Evolutionary conservation across 1,139 yeast species (phyloP), one percentile per base, ranked within the genome.

Genomic region (Hansenula lynferdii): DNA sequence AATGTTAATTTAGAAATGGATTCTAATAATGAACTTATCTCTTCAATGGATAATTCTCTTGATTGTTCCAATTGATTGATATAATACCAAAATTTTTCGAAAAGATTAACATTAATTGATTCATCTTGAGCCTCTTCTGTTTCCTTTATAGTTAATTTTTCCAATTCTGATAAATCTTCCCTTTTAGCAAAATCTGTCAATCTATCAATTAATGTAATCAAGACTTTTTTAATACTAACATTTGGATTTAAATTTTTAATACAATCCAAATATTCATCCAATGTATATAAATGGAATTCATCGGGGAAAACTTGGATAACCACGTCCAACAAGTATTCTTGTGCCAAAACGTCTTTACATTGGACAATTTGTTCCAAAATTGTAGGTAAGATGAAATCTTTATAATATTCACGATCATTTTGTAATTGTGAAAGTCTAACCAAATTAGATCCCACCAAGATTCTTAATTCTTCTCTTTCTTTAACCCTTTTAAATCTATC

Each of bases 241-340:
- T 73, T 69, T 1, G 94, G 92, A 54, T 80, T 81, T 46, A 92
- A 68, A 36, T 77, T 67, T 42, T 83, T 70, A 1, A 89, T 78
- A 3, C 85, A 75, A 35, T 73, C 75, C 49, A 92, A 69, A 47
- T 87, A 75, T 28, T 68, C 65, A 39, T 79, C 78, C 49, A 92
- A 67, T 0, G 97, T 86, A 21, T 74, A 72, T 45, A 89, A 67
- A 55, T 92, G 98, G 61, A 84, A 90, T 47, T 85, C 86, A 51
- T 87, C 97, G 0, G 98, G 97, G 64, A 94, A 92, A 2, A 90
- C 94, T 58, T 90, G 97, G 41, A 90, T 84, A 42, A 86, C 72
- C 11, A 90, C 96, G 55, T 94, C 98, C 41, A 90, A 68, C 42
- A 92, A 65, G 56, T 92, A 94, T 51, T 82, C 87, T 61, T 92